Base-by-base conservation (phyloP, 169 alveolate species). In the Cystoisospora suis region DNA sequence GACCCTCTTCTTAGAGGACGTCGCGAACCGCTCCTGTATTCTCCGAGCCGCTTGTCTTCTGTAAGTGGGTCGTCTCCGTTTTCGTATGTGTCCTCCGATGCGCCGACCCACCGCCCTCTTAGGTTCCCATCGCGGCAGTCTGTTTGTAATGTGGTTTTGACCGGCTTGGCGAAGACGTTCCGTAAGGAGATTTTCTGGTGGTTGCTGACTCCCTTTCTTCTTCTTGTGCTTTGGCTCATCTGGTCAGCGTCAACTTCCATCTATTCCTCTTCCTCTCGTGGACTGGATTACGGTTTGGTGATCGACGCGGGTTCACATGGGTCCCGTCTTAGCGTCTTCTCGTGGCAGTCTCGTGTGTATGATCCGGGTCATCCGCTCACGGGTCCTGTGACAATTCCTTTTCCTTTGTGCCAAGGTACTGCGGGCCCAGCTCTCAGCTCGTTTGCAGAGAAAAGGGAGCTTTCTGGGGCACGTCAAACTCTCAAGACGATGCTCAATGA, bases 291-390 rank as follows among this genome's bases (percentile, higher is more conserved):
- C 59, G 93, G 93, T 23, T 23, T 89, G 2, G 86, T 61, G 58
- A 80, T 89, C 36, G 93, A 89, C 77, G 87, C 86, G 0, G 93
- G 93, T 23, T 65, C 87, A 32, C 93, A 89, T n/a, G 93, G 93
- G 0, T 65, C 93, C 1, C 89, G 93, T 7, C 36, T 79, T 3
- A 81, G 69, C 70, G 49, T 89, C 12, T 89, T 46, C 59, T 2
- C 34, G 56, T 89, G 93, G 90, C 29, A 7, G 29, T 40, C 29
- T 65, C 46, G 75, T 47, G 44, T 32, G 0, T 86, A 40, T 32
- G 75, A 69, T 34, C 75, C 77, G 40, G 34, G 49, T 42, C 49
- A 61, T 34, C 90, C 90, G 12, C 49, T 86, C 42, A 86, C 91
- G 0, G 91, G 87, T 0, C 92, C 92, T 17, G 89, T 75, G 46